These are phyloP conservation scores for Saururus chinensis DNA, from an alignment of 164 flowering plant species.

Conservation along the genomic window DNA sequence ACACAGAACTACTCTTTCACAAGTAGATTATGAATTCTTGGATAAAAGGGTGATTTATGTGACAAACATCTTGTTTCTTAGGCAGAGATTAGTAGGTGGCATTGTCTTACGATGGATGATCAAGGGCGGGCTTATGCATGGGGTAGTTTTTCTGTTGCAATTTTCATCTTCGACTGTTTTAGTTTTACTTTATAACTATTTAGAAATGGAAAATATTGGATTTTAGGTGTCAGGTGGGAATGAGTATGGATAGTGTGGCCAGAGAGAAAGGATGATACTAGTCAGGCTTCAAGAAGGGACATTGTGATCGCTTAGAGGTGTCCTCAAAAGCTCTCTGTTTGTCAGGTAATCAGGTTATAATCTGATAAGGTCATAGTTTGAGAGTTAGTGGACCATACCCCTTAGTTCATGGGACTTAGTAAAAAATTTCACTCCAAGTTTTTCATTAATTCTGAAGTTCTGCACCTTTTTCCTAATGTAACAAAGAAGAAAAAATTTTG, in stretches of 20 bases:
- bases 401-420: background rate
- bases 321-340: slow-evolving; percentile 80
- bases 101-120: slow-evolving; percentile 98
- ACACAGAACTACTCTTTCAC: background rate
- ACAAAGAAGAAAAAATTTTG: no score
- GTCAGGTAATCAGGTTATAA: slow-evolving; percentile 43
- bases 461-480: no score
- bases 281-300: slow-evolving; percentile 71
- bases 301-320: slow-evolving; percentile 88
- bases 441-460: background rate
- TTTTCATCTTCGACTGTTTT: no score
- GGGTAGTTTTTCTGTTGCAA: slow-evolving; percentile 40
- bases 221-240: slow-evolving; percentile 65
- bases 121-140: slow-evolving; percentile 97
- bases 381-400: background rate
- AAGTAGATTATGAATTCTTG: background rate
- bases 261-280: slow-evolving; percentile 67
- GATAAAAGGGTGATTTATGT: background rate
- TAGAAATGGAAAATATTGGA: background rate
- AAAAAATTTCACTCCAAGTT: no score
- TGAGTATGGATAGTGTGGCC: slow-evolving; percentile 99
- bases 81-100: slow-evolving; percentile 99
- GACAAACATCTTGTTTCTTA: slow-evolving; percentile 14
- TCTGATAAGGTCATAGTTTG: background rate
- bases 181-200: background rate